These are phyloP conservation scores for Metschnikowia gelsemii DNA, from an alignment of 805 yeast species.

Conservation along the genomic window DNA sequence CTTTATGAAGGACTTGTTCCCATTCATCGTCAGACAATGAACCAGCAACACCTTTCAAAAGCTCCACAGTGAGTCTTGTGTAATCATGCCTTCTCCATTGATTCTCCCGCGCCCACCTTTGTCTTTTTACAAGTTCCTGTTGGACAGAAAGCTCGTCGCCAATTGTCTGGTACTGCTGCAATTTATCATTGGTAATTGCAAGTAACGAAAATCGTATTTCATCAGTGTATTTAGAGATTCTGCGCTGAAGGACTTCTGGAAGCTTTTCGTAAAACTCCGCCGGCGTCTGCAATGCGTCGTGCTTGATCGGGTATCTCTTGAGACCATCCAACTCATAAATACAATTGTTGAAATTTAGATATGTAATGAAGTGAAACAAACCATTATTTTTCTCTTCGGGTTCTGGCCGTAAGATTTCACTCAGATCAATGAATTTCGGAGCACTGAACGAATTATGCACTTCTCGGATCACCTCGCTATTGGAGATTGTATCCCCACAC, in stretches of 20 bases:
- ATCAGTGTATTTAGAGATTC: constrained; percentile 46
- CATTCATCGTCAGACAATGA: constrained; percentile 40
- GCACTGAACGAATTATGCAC: constrained; percentile 63
- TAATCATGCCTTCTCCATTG: constrained; percentile 54
- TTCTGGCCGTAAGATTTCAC: constrained; percentile 26
- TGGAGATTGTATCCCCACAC: constrained; percentile 60
- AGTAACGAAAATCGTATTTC: constrained; percentile 59
- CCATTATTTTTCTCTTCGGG: constrained; percentile 47
- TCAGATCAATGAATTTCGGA: constrained; percentile 53
- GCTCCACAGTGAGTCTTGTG: constrained; percentile 48
- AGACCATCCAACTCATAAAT: constrained; percentile 66
- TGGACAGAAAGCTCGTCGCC: constrained; percentile 42
- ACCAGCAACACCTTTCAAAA: constrained; percentile 43
- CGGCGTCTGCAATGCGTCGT: constrained; percentile 38
- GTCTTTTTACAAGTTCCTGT: constrained; percentile 48
- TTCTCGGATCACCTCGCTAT: constrained; percentile 53
- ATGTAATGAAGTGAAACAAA: constrained; percentile 61
- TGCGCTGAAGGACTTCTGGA: constrained; percentile 43
- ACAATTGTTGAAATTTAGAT: constrained; percentile 41
- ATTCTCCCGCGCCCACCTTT: constrained; percentile 54
- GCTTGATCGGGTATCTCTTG: constrained; percentile 53
- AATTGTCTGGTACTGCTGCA: constrained; percentile 33
- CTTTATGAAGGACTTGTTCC: constrained; percentile 27
- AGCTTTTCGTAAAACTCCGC: constrained; percentile 44
- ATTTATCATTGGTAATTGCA: constrained; percentile 52